phyloP scores from a whole-genome alignment of 2,329 filamentous ascomycete genomes.

The Fusarium redolens region DNA sequence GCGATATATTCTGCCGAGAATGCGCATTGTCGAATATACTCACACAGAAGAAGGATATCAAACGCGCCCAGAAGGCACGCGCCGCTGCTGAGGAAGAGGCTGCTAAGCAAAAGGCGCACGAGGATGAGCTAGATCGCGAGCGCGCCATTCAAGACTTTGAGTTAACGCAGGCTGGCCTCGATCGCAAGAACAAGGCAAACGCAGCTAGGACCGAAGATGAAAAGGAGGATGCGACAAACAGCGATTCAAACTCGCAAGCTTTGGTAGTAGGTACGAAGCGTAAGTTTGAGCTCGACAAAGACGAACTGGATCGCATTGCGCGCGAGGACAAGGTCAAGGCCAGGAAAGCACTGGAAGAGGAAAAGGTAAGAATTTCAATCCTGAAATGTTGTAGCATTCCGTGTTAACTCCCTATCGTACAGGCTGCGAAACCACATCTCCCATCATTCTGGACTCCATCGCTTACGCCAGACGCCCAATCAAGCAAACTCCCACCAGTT shows the following conservation, averaged over 20 bases:
- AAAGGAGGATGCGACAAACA: background rate
- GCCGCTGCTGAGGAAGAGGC: slow-evolving; percentile 71
- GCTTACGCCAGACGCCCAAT: slow-evolving; percentile 71
- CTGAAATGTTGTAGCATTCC: background rate
- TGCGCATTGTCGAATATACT: slow-evolving; percentile 93
- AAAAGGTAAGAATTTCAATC: slow-evolving; percentile 65
- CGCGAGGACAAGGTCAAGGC: slow-evolving; percentile 76
- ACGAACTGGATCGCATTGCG: slow-evolving; percentile 78
- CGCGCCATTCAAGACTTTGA: slow-evolving; percentile 86
- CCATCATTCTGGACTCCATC: slow-evolving; percentile 95
- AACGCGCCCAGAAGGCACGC: slow-evolving; percentile 76
- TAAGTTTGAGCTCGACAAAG: slow-evolving; percentile 80
- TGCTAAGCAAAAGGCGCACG: slow-evolving; percentile 67
- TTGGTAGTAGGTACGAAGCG: slow-evolving; percentile 64
- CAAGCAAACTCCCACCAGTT: slow-evolving; percentile 63
- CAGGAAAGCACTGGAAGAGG: slow-evolving; percentile 75
- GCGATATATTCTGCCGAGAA: slow-evolving; percentile 95
- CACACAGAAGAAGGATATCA: slow-evolving; percentile 90
- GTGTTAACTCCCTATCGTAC: slow-evolving; percentile 34
- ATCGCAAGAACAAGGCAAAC: slow-evolving; percentile 50
- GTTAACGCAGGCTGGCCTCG: slow-evolving; percentile 78
- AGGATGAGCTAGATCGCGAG: slow-evolving; percentile 76
- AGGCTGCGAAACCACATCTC: slow-evolving; percentile 73
- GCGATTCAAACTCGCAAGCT: slow-evolving; percentile 11
- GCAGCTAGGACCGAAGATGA: slow-evolving; percentile 53